A percentile compares a stretch with the other conserved stretches of the same genome.
Conservation (phyloP, 257 asterid genomes). For the Primulina huaijiensis region DNA sequence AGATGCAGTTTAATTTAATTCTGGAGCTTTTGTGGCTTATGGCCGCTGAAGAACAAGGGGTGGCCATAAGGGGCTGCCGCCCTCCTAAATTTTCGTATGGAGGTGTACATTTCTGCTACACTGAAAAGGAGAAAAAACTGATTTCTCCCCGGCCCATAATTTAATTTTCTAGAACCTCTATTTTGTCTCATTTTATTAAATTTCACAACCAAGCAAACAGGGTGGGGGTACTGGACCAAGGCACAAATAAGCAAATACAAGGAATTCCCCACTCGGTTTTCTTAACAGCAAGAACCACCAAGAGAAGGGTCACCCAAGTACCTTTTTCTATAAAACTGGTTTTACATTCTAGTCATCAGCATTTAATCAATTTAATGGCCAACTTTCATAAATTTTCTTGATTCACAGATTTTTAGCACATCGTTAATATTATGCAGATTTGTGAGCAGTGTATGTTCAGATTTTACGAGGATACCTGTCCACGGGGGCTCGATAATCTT, state of each 20-base stretch:
- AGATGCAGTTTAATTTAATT: background rate
- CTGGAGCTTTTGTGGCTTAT: background rate
- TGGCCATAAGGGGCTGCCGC: too few relatives aligned
- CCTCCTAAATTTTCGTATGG: too few relatives aligned
- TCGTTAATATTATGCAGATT: background rate
- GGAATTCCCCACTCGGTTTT: too few relatives aligned
- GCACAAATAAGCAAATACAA: too few relatives aligned
- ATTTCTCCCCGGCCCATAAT: background rate
- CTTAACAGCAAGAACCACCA: too few relatives aligned
- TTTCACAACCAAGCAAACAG: background rate
- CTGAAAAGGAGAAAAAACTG: background rate
- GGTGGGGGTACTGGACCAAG: background rate
- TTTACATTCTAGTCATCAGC: background rate
- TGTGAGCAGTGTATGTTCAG: background rate
- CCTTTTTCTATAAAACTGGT: too few relatives aligned
- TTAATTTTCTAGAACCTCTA: background rate
- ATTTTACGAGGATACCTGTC: slow-evolving; percentile 57
- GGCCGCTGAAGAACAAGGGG: too few relatives aligned
- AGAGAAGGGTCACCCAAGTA: too few relatives aligned
- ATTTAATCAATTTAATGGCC: background rate
- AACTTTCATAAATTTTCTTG: background rate
- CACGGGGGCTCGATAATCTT: slow-evolving; percentile 59
- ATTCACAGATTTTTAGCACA: background rate
- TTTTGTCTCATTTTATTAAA: background rate
- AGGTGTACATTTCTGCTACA: too few relatives aligned